These are phyloP conservation scores for Prototheca cutis DNA, from an alignment of 163 green algal species.

Conservation along the genomic window DNA sequence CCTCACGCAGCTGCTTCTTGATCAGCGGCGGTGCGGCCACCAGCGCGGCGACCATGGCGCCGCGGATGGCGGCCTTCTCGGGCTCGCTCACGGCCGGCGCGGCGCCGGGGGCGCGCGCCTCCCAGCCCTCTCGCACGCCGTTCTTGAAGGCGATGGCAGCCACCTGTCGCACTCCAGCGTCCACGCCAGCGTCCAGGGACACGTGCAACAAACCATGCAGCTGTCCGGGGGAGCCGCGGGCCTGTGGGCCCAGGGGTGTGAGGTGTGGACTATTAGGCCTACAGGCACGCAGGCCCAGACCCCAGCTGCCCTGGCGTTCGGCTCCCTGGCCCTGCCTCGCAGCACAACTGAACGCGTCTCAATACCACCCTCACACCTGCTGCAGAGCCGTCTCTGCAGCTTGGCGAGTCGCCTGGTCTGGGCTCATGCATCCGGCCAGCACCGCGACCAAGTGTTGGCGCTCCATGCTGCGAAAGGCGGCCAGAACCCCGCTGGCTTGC, in stretches of 20 bases:
- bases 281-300: too few relatives aligned
- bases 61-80: conserved; percentile 58
- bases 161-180: conserved; percentile 65
- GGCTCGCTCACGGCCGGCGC: too few relatives aligned
- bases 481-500: too few relatives aligned
- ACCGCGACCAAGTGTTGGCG: conserved; percentile 41
- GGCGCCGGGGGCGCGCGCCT: conserved; percentile 25
- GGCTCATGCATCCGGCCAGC: conserved; percentile 41
- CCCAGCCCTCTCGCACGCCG: conserved; percentile 69
- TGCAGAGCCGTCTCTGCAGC: conserved; percentile 54
- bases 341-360: too few relatives aligned
- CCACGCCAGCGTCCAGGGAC: conserved; percentile 53
- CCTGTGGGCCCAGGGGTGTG: too few relatives aligned
- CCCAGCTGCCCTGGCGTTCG: too few relatives aligned
- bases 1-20: conserved; percentile 75
- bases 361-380: conserved; percentile 46
- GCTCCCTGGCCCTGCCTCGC: too few relatives aligned
- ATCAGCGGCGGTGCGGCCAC: conserved; percentile 50
- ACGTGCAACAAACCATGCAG: conserved; percentile 69
- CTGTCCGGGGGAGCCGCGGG: conserved; percentile 40
- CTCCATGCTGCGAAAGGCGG: conserved; percentile 45
- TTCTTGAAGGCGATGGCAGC: conserved; percentile 93
- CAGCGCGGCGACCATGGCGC: conserved; percentile 61
- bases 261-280: too few relatives aligned
- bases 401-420: conserved; percentile 39